Evolutionary conservation across 2,329 filamentous ascomycete species (phyloP), one percentile per base, ranked within the genome.

Genomic region (Lomentospora prolificans): DNA sequence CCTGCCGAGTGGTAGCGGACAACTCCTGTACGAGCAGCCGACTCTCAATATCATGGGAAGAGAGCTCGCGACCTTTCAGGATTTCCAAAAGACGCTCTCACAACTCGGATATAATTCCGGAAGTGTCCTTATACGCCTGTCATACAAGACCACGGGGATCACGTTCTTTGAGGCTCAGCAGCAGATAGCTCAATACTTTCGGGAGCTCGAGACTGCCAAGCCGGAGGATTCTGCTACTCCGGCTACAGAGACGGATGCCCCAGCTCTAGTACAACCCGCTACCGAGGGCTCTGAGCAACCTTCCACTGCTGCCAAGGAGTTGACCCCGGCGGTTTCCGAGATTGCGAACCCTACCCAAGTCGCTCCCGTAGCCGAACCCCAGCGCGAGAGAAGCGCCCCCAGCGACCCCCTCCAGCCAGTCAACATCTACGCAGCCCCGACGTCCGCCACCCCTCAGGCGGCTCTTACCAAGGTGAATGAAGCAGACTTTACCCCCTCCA

Each of bases 71-170:
- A 84, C 81, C 0, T 89, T 97, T 63, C 75, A 76, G 17, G 91
- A 95, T 64, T 78, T 97, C 57, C 90, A 96, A 68, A 95, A 95
- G 75, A 91, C 89, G 1, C 71, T 99, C 50, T 85, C 84, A 4
- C 89, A 96, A 67, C 73, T 97, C 17, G 94, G 94, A 0, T 86
- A 95, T 64, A 95, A 91, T 66, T 86, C 82, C 51, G 92, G 94
- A 4, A 92, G 81, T 64, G 85, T 89, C 3, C 72, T 96, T 56
- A 77, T 99, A 55, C 81, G 89, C 57, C 71, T 99, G 58, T 83
- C 77, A 31, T 97, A 92, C 71, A 84, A 80, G 65, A 78, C 78
- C 60, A 94, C 89, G 5, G 84, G 87, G 10, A 82, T 82, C 66
- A 90, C 90, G 2, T 71, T 97, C 27, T 89, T 90, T 61, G 87